A percentile compares a stretch with the other conserved stretches of the same genome.
Conservation (phyloP, 306 rosid genomes). For the Malus asiatica region DNA sequence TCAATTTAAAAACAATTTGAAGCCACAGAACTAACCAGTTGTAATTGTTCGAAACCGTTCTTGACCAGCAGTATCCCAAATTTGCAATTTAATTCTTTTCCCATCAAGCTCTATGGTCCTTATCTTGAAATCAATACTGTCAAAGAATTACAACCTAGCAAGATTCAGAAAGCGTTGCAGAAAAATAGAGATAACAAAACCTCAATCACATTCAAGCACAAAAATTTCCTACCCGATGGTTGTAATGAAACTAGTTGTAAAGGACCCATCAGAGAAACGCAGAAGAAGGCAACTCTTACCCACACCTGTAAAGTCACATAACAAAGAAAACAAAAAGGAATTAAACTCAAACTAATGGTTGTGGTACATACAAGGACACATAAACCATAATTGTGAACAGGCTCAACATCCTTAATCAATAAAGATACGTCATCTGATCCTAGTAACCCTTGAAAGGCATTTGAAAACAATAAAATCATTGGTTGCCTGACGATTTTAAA, state of each 20-base stretch:
- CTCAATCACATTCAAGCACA: background rate
- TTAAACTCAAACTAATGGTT: background rate
- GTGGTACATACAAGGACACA: background rate
- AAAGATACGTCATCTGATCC: background rate
- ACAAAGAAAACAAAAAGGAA: background rate
- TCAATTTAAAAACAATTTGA: background rate
- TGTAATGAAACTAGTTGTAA: conserved; percentile 90
- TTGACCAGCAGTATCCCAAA: conserved; percentile 99
- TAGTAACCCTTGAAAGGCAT: background rate
- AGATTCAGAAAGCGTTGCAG: conserved; percentile 18
- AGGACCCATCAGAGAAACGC: conserved; percentile 97
- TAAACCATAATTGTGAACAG: background rate
- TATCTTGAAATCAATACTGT: conserved; percentile 93
- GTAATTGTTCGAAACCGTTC: conserved; percentile 93
- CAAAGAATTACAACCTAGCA: conserved; percentile 19
- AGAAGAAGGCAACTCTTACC: conserved; percentile 97
- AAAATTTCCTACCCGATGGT: conserved; percentile 69
- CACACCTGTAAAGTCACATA: conserved; percentile 53
- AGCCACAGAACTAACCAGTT: conserved; percentile 57
- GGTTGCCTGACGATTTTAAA: background rate
- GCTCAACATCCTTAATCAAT: background rate
- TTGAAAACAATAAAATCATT: background rate
- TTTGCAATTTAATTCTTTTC: conserved; percentile 88
- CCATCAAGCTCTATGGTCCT: conserved; percentile 95
- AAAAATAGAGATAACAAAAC: background rate